These are phyloP conservation scores for Ophiorrhiza pumila DNA, from an alignment of 257 asterid genomes.

Conservation along the genomic window DNA sequence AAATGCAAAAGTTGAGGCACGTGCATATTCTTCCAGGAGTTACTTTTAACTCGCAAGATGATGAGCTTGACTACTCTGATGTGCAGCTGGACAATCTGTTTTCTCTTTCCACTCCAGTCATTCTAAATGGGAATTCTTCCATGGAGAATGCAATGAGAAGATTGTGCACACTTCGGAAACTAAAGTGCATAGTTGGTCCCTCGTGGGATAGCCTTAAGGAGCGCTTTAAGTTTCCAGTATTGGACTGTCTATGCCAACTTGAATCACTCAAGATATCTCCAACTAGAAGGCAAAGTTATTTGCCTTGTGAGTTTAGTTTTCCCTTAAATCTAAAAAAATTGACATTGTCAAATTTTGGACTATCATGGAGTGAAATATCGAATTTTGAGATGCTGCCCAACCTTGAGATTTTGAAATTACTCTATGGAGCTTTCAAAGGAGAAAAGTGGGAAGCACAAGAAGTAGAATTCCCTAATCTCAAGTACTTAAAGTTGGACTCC, in stretches of 20 bases:
- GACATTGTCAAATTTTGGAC: not conserved
- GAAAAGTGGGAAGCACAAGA: not conserved
- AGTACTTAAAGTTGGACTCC: too few relatives aligned
- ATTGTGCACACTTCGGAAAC: not conserved
- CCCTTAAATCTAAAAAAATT: not conserved
- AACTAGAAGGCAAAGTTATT: not conserved
- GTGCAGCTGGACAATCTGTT: not conserved
- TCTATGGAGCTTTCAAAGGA: not conserved
- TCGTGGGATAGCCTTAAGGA: not conserved
- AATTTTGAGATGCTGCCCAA: not conserved
- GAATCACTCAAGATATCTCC: not conserved
- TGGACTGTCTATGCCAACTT: not conserved
- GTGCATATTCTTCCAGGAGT: too few relatives aligned
- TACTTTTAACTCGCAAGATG: not conserved
- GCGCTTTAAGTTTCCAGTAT: not conserved
- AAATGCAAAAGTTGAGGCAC: too few relatives aligned
- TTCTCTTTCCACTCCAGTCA: not conserved
- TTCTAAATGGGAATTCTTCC: too few relatives aligned
- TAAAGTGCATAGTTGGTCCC: not conserved
- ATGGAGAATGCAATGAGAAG: not conserved
- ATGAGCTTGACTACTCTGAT: not conserved
- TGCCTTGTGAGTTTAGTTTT: not conserved
- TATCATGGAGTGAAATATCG: not conserved
- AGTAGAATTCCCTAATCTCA: not conserved
- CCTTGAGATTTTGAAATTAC: not conserved